Evolutionary conservation across 202 grass and related monocot genomes (phyloP).

Genomic region (Setaria viridis): DNA sequence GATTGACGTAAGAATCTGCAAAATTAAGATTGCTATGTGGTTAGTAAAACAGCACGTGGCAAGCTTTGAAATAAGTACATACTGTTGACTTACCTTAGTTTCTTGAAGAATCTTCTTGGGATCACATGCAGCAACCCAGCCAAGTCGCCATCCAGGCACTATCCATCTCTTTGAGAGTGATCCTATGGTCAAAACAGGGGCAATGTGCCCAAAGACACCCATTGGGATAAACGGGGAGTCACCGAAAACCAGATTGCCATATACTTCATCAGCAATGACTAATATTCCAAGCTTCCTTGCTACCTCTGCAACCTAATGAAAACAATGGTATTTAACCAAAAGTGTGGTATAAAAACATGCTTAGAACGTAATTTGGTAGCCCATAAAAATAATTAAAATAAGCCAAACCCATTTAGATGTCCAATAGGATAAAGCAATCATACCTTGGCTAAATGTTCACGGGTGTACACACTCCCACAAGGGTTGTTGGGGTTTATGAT

Average conservation of each 20-base stretch:
- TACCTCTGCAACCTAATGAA: constrained; percentile 58
- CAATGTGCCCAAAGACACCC: constrained; percentile 67
- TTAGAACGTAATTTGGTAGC: background rate
- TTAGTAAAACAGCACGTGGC: background rate
- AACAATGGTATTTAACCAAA: background rate
- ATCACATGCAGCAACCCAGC: constrained; percentile 69
- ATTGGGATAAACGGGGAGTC: constrained; percentile 69
- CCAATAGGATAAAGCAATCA: background rate
- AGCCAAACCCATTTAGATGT: background rate
- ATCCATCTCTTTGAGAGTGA: constrained; percentile 88
- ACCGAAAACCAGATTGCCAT: constrained; percentile 64
- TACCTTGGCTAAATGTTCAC: constrained; percentile 71
- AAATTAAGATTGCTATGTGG: background rate
- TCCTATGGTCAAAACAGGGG: constrained; percentile 64
- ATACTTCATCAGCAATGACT: constrained; percentile 87
- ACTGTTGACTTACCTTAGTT: constrained; percentile 51
- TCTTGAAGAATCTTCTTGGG: constrained; percentile 64
- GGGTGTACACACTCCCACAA: constrained; percentile 71
- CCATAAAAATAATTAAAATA: background rate
- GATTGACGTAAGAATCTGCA: constrained; percentile 63
- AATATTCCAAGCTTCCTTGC: constrained; percentile 77
- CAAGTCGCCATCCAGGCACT: constrained; percentile 87
- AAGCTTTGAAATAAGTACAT: background rate
- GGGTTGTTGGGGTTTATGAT: constrained; percentile 88
- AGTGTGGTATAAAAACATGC: background rate